Conservation (phyloP, 768 basidiomycete species). For the Suillus alpinus region DNA sequence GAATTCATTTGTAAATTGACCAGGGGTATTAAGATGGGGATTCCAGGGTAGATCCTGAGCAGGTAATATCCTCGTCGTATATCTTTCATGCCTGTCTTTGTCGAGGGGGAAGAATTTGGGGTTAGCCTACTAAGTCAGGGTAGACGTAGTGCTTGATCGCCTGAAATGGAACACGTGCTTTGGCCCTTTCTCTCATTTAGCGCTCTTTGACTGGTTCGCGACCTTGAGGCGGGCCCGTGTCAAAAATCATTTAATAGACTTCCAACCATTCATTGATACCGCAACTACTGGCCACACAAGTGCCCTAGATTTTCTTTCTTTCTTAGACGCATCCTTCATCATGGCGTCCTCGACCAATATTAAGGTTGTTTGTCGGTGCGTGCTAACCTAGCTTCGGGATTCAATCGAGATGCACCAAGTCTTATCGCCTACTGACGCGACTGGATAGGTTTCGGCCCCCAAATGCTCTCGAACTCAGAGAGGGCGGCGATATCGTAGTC, state of each 20-base stretch:
- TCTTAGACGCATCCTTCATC: conserved; percentile 35
- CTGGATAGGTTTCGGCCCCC: conserved; percentile 83
- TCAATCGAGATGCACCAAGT: conserved; percentile 5
- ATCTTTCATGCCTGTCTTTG: background rate
- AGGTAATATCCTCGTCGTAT: background rate
- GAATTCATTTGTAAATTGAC: background rate
- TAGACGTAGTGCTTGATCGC: background rate
- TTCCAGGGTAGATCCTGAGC: background rate
- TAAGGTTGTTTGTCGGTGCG: conserved; percentile 98
- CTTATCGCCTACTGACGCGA: conserved; percentile 9
- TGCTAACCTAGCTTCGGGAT: conserved; percentile 14
- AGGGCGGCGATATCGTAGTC: conserved; percentile 88
- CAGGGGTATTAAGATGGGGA: background rate
- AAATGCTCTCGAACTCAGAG: conserved; percentile 85
- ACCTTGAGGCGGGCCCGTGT: background rate
- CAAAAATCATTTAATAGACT: conserved; percentile 10
- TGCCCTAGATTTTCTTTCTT: conserved; percentile 13
- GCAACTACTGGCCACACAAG: conserved; percentile 13
- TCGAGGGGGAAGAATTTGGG: background rate
- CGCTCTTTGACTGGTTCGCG: background rate
- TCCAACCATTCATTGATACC: conserved; percentile 13
- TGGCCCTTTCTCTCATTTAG: conserved; percentile 17
- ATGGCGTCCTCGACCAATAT: conserved; percentile 83
- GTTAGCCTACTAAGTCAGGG: background rate
- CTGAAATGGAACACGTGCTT: conserved; percentile 18